Conservation (phyloP, 1,139 yeast genomes). For the Scheffersomyces illinoinensis region DNA sequence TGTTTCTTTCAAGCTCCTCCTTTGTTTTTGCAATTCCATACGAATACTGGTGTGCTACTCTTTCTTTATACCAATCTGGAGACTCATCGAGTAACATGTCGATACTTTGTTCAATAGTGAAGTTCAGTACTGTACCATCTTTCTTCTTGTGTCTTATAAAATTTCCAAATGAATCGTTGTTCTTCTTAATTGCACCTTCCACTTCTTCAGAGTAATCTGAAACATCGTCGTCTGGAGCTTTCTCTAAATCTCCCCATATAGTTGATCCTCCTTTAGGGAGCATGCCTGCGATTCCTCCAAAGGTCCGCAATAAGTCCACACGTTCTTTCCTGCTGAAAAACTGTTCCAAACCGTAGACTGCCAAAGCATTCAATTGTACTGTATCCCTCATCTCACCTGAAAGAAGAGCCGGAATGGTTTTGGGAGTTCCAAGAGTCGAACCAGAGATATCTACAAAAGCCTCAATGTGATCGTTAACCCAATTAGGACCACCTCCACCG, state of each 20-base stretch:
- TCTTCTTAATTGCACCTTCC: slow-evolving; percentile 21
- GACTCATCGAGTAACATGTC: slow-evolving; percentile 63
- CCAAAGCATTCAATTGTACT: slow-evolving; percentile 87
- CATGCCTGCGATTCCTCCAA: slow-evolving; percentile 96
- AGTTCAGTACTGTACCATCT: slow-evolving; percentile 32
- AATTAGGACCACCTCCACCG: slow-evolving; percentile 84
- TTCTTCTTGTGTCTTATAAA: slow-evolving; percentile 53
- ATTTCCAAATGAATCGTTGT: slow-evolving; percentile 61
- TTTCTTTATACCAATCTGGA: slow-evolving; percentile 71
- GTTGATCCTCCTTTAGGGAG: slow-evolving; percentile 90
- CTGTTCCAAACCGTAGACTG: slow-evolving; percentile 91
- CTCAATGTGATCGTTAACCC: slow-evolving; percentile 86
- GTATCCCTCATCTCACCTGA: slow-evolving; percentile 99
- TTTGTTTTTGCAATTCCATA: slow-evolving; percentile 68
- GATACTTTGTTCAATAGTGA: slow-evolving; percentile 67
- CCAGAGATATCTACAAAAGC: slow-evolving; percentile 88
- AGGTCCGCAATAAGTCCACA: slow-evolving; percentile 76
- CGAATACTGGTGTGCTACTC: slow-evolving; percentile 73
- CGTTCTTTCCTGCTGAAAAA: slow-evolving; percentile 90
- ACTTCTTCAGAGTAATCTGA: slow-evolving; percentile 28
- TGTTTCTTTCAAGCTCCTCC: slow-evolving; percentile 61
- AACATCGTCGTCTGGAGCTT: slow-evolving; percentile 63
- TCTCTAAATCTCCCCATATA: slow-evolving; percentile 75
- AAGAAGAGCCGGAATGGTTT: slow-evolving; percentile 83
- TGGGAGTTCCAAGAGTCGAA: slow-evolving; percentile 87